Conservation (phyloP, 2,329 filamentous ascomycete genomes). For the Aureobasidium pullulans region DNA sequence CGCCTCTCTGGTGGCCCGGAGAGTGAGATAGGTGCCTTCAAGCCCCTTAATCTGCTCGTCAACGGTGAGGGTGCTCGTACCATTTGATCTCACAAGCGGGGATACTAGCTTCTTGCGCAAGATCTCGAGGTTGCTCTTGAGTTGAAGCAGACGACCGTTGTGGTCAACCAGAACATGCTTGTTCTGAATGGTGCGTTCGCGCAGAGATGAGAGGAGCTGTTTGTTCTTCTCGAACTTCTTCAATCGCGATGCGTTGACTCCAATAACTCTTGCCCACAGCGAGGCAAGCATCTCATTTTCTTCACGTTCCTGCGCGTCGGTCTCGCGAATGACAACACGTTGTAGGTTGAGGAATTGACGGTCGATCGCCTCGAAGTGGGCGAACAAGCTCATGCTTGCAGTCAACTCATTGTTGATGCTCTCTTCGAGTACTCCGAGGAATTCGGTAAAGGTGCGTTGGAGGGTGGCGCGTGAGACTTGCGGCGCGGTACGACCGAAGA, state of each 20-base stretch:
- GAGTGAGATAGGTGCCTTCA: conserved; percentile 69
- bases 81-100: conserved; percentile 67
- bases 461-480: conserved; percentile 75
- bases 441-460: conserved; percentile 81
- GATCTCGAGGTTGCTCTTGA: conserved; percentile 83
- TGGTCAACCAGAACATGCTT: conserved; percentile 82
- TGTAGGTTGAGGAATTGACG: conserved; percentile 83
- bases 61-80: conserved; percentile 62
- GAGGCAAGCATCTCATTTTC: conserved; percentile 76
- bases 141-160: conserved; percentile 71
- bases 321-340: conserved; percentile 76
- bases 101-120: conserved; percentile 75
- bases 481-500: conserved; percentile 74
- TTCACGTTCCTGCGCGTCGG: conserved; percentile 68
- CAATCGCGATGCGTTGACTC: conserved; percentile 64
- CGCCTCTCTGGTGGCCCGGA: conserved; percentile 65
- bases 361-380: conserved; percentile 87
- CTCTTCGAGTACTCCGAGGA: conserved; percentile 80
- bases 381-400: conserved; percentile 72
- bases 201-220: conserved; percentile 67
- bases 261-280: conserved; percentile 80
- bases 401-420: conserved; percentile 78
- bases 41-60: conserved; percentile 82
- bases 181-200: conserved; percentile 76
- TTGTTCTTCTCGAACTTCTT: conserved; percentile 90